Percentiles rank a stretch among this genome's conserved stretches.
These are phyloP conservation scores for Saccharata proteae DNA, from an alignment of 2,329 filamentous ascomycete genomes.

Conservation along the genomic window DNA sequence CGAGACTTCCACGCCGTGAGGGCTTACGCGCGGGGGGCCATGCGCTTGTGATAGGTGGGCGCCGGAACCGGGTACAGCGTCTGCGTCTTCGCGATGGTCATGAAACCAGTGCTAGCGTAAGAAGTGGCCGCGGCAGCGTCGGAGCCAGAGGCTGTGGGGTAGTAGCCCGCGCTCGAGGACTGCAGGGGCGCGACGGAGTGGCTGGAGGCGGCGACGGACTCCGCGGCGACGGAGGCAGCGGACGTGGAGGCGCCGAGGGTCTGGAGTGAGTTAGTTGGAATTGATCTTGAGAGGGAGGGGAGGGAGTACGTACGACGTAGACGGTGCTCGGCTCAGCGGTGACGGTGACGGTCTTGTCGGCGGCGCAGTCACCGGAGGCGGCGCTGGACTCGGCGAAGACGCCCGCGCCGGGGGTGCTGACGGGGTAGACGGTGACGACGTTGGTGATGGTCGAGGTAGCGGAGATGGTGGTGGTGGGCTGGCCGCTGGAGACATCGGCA, in stretches of 20 bases:
- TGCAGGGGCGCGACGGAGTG: conserved; percentile 7
- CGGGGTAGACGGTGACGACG: conserved; percentile 22
- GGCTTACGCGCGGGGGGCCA: too few relatives aligned
- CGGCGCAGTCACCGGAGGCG: conserved; percentile 11
- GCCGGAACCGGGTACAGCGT: too few relatives aligned
- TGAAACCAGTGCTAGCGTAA: conserved; percentile 4
- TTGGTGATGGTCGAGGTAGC: conserved; percentile 23
- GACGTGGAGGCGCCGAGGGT: conserved; percentile 1
- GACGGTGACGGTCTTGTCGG: conserved; percentile 19
- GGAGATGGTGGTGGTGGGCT: conserved; percentile 18
- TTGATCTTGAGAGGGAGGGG: not conserved
- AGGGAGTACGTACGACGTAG: conserved; percentile 16
- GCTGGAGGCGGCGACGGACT: conserved; percentile 5
- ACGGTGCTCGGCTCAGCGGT: conserved; percentile 26
- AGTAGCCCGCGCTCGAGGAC: conserved; percentile 6
- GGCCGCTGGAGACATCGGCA: conserved; percentile 5
- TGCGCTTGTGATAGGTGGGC: too few relatives aligned
- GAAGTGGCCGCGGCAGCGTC: conserved; percentile 5
- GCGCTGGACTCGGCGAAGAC: conserved; percentile 5
- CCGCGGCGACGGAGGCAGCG: conserved; percentile 4
- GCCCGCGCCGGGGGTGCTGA: conserved; percentile 9
- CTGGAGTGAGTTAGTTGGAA: not conserved
- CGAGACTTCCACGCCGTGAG: too few relatives aligned
- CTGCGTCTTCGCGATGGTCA: conserved; percentile 5
- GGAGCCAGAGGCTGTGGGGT: conserved; percentile 4